Conservation (phyloP, 495 filamentous ascomycete genomes). For the Pseudevernia furfuracea region DNA sequence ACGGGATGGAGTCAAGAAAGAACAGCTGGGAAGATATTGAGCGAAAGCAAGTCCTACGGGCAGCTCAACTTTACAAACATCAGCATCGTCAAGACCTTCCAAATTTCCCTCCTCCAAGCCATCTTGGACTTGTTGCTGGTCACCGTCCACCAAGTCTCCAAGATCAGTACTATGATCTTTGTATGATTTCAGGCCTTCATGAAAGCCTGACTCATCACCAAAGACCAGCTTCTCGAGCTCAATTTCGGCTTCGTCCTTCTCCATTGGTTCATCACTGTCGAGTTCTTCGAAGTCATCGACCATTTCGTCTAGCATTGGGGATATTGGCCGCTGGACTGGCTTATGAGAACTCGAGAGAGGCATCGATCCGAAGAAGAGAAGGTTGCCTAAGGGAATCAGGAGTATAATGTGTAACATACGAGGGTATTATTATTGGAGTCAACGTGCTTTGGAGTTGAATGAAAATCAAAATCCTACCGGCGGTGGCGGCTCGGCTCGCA, state of each 20-base stretch:
- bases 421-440: no score
- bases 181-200: conserved; percentile 50
- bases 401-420: not conserved
- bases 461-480: no score
- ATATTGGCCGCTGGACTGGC: not conserved
- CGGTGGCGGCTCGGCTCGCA: not conserved
- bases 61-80: conserved; percentile 38
- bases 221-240: conserved; percentile 82
- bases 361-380: not conserved
- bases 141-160: not conserved
- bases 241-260: conserved; percentile 72
- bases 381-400: not conserved
- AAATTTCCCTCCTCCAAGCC: conserved; percentile 32
- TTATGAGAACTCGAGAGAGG: not conserved
- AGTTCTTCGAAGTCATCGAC: not conserved
- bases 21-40: conserved; percentile 49
- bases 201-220: conserved; percentile 74
- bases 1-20: conserved; percentile 56
- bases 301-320: not conserved
- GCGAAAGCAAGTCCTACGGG: conserved; percentile 7
- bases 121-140: conserved; percentile 17
- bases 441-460: no score
- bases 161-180: not conserved
- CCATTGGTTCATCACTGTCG: conserved; percentile 36
- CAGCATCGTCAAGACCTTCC: conserved; percentile 52